Percentiles rank a stretch among this genome's conserved stretches.
Evolutionary conservation across 108 stramenopile species (phyloP).

Genomic region (Nannochloropsis gaditana): DNA sequence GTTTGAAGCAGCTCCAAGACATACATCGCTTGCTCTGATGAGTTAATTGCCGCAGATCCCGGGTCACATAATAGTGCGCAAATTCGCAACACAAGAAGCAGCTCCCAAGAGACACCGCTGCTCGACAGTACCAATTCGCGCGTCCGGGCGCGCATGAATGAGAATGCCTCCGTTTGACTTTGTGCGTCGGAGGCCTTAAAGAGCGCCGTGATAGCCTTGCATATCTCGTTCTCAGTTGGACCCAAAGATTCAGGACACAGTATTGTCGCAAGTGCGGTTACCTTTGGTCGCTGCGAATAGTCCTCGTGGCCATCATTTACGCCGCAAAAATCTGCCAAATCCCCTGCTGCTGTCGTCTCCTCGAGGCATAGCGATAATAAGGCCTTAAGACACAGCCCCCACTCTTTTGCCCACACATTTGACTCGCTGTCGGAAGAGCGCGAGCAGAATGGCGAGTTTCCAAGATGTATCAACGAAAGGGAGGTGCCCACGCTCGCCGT

Average conservation of each 20-base stretch:
- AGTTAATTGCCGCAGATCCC: background rate
- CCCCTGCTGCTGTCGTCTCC: background rate
- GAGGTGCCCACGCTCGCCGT: background rate
- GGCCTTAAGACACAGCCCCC: background rate
- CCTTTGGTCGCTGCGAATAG: background rate
- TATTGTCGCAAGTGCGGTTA: background rate
- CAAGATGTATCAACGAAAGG: background rate
- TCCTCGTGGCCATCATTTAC: background rate
- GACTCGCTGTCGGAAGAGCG: background rate
- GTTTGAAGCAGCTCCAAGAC: background rate
- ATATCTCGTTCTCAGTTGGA: background rate
- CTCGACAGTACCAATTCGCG: background rate
- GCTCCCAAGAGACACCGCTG: background rate
- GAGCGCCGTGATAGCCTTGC: background rate
- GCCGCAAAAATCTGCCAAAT: background rate
- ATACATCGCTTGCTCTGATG: background rate
- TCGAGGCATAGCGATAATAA: background rate
- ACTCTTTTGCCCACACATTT: background rate
- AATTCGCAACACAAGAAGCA: background rate
- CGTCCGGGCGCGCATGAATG: background rate
- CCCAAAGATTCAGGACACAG: background rate
- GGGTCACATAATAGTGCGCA: constrained; percentile 5
- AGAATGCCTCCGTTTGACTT: background rate
- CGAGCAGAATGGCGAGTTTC: background rate
- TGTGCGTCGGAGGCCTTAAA: background rate